A percentile compares a stretch with the other conserved stretches of the same genome.
phyloP scores from a whole-genome alignment of 148 eudicot species.

The Heliosperma pusillum region DNA sequence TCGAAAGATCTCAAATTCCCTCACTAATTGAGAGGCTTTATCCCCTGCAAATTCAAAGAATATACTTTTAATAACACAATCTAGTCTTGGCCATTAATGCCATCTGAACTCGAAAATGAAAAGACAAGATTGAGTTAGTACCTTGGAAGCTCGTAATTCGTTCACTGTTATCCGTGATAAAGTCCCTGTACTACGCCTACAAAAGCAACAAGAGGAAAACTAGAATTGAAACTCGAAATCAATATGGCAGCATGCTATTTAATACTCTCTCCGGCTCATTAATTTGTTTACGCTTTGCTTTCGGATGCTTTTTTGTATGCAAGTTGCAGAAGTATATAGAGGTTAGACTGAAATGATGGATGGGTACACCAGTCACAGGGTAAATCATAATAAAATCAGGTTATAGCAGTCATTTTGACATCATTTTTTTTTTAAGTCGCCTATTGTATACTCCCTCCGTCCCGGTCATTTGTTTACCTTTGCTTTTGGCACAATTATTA shows the following conservation, averaged over 20 bases:
- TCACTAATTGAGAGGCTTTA: constrained; percentile 56
- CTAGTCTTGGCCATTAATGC: no score
- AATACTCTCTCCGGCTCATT: neutral
- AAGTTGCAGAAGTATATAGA: neutral
- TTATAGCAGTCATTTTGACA: no score
- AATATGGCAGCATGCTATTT: no score
- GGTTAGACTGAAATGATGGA: neutral
- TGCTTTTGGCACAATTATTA: no score
- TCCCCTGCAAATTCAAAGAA: constrained; percentile 37
- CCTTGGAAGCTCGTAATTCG: neutral
- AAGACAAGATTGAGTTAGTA: neutral
- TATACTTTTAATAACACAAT: neutral
- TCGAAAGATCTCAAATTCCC: neutral
- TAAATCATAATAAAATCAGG: no score
- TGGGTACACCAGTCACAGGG: no score
- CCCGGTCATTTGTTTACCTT: no score
- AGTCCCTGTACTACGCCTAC: neutral
- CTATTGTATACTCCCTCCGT: no score
- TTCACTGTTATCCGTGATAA: neutral
- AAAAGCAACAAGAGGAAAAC: neutral
- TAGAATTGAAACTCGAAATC: no score
- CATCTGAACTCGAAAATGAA: no score
- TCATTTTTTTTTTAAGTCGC: no score
- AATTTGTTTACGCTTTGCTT: neutral
- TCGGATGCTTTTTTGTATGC: neutral